These are phyloP conservation scores for Tuber brumale DNA, from an alignment of 495 filamentous ascomycete species.

Conservation along the genomic window DNA sequence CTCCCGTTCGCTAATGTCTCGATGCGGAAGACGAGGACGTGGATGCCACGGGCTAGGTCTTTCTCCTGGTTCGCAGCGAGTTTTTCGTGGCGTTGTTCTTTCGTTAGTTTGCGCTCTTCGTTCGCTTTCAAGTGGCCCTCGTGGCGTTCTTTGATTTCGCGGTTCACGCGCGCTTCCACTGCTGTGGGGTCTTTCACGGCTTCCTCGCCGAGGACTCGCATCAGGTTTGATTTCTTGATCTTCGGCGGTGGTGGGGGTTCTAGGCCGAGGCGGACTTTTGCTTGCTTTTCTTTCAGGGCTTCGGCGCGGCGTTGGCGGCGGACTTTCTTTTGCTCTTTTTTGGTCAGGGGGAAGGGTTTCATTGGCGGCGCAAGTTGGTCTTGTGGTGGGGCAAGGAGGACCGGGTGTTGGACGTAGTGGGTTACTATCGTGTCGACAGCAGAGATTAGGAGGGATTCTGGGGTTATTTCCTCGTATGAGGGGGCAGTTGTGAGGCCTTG, in stretches of 20 bases:
- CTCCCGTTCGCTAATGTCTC: constrained; percentile 79
- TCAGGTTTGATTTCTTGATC: constrained; percentile 90
- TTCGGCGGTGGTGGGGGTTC: constrained; percentile 85
- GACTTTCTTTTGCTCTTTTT: constrained; percentile 83
- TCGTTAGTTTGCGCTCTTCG: constrained; percentile 81
- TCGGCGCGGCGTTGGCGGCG: constrained; percentile 85
- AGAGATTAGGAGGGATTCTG: constrained; percentile 64
- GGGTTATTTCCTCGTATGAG: constrained; percentile 62
- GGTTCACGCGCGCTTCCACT: constrained; percentile 86
- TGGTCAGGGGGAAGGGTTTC: constrained; percentile 89
- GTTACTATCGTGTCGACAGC: constrained; percentile 79
- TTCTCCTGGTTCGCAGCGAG: constrained; percentile 73
- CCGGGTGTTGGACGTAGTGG: constrained; percentile 83
- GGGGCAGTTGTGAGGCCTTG: constrained; percentile 70
- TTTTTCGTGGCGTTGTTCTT: constrained; percentile 84
- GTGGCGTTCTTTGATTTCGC: constrained; percentile 78
- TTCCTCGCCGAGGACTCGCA: constrained; percentile 95
- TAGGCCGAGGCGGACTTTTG: constrained; percentile 86
- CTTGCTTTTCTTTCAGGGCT: constrained; percentile 89
- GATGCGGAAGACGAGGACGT: constrained; percentile 79
- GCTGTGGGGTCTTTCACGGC: constrained; percentile 97
- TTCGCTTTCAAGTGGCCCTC: constrained; percentile 70
- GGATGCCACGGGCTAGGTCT: constrained; percentile 78
- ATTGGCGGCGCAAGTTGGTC: constrained; percentile 69
- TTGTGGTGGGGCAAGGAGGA: constrained; percentile 83